Percentiles rank a stretch among this genome's conserved stretches.
Conservation (phyloP, 345 rosid species). For the Cardamine occulta region DNA sequence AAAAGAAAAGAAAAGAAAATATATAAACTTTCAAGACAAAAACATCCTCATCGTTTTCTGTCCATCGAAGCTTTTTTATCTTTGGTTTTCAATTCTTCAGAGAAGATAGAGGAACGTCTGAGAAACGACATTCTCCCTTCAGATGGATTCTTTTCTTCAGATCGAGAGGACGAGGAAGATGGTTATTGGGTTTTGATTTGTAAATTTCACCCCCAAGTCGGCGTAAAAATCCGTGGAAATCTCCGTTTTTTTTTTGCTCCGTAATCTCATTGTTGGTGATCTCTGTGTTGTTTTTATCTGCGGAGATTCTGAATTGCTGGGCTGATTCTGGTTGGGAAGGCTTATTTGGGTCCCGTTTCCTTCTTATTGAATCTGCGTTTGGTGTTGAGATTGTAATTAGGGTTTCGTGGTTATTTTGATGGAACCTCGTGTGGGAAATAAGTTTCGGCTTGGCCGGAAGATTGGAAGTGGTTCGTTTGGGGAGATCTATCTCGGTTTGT, state of each 20-base stretch:
- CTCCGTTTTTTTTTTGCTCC: not conserved
- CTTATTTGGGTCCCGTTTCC: not conserved
- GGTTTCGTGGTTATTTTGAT: conserved; percentile 34
- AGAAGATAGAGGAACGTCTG: conserved; percentile 18
- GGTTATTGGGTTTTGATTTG: conserved; percentile 4
- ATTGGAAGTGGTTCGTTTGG: conserved; percentile 77
- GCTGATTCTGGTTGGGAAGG: conserved; percentile 11
- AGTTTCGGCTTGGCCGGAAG: conserved; percentile 67
- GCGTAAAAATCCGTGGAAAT: not conserved
- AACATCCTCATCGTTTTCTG: conserved; percentile 34
- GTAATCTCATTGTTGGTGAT: conserved; percentile 25
- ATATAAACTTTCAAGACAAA: conserved; percentile 22
- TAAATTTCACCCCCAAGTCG: not conserved
- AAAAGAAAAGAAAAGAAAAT: not conserved
- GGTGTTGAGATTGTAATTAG: conserved; percentile 22
- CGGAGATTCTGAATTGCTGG: conserved; percentile 15
- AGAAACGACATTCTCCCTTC: conserved; percentile 38
- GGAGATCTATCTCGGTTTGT: conserved; percentile 62
- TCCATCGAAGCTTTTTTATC: conserved; percentile 25
- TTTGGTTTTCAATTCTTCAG: conserved; percentile 18
- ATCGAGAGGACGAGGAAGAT: conserved; percentile 14
- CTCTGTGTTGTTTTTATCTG: conserved; percentile 10
- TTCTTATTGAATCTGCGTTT: conserved; percentile 28
- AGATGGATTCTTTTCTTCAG: conserved; percentile 21
- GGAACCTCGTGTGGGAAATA: conserved; percentile 66